phyloP scores from a whole-genome alignment of 176 grass and related monocot genomes.

The Guadua angustifolia region DNA sequence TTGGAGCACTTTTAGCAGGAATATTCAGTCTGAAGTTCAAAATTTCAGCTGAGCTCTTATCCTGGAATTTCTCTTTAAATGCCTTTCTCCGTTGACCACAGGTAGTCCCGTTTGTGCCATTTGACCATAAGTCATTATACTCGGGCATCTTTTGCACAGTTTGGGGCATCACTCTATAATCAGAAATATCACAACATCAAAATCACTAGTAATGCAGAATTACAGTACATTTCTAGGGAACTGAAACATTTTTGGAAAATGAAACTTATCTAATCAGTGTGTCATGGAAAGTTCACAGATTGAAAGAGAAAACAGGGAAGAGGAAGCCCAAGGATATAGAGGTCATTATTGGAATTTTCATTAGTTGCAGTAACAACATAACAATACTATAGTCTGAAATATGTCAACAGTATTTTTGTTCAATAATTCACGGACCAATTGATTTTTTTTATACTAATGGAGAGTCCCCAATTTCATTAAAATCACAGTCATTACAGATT shows the following conservation, averaged over 20 bases:
- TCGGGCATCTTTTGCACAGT: constrained; percentile 42
- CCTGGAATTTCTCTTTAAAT: constrained; percentile 59
- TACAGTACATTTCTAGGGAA: neutral
- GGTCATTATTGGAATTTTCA: neutral
- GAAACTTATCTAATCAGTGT: constrained; percentile 11
- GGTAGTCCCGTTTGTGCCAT: constrained; percentile 41
- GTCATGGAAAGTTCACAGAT: neutral
- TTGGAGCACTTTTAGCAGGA: constrained; percentile 79
- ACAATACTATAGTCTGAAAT: neutral
- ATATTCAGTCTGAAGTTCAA: constrained; percentile 64
- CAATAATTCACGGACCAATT: neutral
- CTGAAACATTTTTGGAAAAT: neutral
- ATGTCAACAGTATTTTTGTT: neutral
- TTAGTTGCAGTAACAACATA: neutral
- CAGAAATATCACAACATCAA: constrained; percentile 35
- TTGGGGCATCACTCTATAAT: constrained; percentile 42
- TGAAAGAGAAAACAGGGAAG: neutral
- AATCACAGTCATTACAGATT: neutral
- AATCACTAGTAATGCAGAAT: constrained; percentile 9
- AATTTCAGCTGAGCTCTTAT: constrained; percentile 52
- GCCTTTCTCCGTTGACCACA: constrained; percentile 54
- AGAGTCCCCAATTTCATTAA: too few relatives aligned
- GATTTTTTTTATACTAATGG: neutral
- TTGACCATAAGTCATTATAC: constrained; percentile 34
- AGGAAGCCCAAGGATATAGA: neutral